Conservation (phyloP, 805 yeast genomes). For the Teunomyces panamensis region DNA sequence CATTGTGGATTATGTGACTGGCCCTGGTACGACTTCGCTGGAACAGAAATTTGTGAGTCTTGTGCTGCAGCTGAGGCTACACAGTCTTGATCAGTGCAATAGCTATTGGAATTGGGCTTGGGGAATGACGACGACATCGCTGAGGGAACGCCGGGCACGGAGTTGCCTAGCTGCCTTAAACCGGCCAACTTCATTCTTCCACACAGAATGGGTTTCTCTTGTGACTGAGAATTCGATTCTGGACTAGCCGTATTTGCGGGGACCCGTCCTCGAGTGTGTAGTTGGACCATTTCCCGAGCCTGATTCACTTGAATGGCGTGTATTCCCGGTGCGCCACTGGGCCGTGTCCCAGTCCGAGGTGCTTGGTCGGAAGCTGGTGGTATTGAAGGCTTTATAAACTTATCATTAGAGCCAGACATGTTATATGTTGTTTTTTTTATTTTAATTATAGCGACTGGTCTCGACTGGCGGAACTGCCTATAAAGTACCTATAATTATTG, state of each 20-base stretch:
- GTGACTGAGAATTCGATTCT: not conserved
- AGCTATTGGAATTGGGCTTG: slow-evolving; percentile 1
- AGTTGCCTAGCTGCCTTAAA: slow-evolving; percentile 6
- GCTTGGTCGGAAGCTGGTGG: not conserved
- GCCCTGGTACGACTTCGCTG: slow-evolving; percentile 41
- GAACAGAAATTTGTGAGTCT: slow-evolving; percentile 27
- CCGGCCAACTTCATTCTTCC: slow-evolving; percentile 3
- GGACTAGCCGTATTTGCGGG: slow-evolving; percentile 6
- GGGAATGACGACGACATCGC: slow-evolving; percentile 6
- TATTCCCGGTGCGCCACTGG: slow-evolving; percentile 34
- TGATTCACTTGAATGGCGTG: slow-evolving; percentile 53
- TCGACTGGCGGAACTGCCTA: not conserved
- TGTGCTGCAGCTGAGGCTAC: not conserved
- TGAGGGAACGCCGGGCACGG: slow-evolving; percentile 17
- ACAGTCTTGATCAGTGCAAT: not conserved
- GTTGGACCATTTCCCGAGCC: slow-evolving; percentile 61
- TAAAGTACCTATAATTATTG: not conserved
- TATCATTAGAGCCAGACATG: slow-evolving; percentile 1
- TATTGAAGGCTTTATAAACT: not conserved
- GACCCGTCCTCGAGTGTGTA: slow-evolving; percentile 46
- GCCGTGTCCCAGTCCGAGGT: not conserved
- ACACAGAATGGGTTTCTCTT: not conserved
- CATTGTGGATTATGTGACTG: slow-evolving; percentile 49
- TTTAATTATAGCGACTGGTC: not conserved
- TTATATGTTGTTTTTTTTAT: not conserved